These are phyloP conservation scores for Artemisia annua DNA, from an alignment of 129 eudicot species.

Conservation along the genomic window DNA sequence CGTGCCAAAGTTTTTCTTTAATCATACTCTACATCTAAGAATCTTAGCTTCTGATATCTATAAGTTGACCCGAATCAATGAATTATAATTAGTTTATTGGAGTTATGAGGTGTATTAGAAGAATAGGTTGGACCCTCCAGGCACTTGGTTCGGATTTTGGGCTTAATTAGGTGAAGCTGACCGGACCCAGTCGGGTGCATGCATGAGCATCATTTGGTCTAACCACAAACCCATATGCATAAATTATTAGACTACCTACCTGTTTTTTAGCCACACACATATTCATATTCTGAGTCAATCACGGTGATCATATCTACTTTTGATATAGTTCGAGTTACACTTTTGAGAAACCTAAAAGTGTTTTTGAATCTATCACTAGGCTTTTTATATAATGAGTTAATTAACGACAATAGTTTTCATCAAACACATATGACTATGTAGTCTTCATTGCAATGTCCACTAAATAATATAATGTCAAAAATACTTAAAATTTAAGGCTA, in stretches of 20 bases:
- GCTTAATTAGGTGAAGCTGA: constrained; percentile 18
- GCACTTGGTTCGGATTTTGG: constrained; percentile 26
- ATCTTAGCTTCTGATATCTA: too few relatives aligned
- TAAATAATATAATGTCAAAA: too few relatives aligned
- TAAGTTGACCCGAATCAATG: background rate
- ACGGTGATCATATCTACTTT: background rate
- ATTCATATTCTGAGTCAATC: constrained; percentile 3
- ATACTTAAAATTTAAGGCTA: too few relatives aligned
- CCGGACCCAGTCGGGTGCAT: constrained; percentile 31
- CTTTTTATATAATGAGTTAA: too few relatives aligned
- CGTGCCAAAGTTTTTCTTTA: too few relatives aligned
- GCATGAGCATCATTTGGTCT: constrained; percentile 28
- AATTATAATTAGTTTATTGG: constrained; percentile 1
- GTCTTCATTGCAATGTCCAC: too few relatives aligned
- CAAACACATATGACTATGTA: too few relatives aligned
- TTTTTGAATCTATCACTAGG: too few relatives aligned
- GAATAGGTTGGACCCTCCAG: constrained; percentile 37
- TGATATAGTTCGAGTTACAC: too few relatives aligned
- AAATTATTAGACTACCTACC: constrained; percentile 28
- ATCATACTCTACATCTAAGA: too few relatives aligned
- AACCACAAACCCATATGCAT: constrained; percentile 11
- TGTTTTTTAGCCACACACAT: constrained; percentile 15
- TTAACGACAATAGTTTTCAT: too few relatives aligned
- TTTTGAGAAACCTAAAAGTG: too few relatives aligned
- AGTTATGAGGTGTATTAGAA: constrained; percentile 11